Evolutionary conservation across 208 protist species (phyloP), one percentile per base, ranked within the genome.

Genomic region (Zelonia costaricensis): DNA sequence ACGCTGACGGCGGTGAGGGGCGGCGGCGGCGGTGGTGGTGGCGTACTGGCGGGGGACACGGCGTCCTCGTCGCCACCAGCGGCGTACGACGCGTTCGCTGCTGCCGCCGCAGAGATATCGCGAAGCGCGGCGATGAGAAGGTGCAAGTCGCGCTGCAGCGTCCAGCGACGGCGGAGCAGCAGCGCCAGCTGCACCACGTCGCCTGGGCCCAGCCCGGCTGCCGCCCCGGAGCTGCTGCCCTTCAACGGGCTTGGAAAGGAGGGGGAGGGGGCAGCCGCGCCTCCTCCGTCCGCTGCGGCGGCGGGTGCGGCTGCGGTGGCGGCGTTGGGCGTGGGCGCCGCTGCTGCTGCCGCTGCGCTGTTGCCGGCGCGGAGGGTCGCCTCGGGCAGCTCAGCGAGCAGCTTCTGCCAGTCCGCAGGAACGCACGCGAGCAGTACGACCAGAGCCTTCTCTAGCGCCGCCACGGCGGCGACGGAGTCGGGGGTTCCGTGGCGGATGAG

Each of bases 161-260:
- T 33, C 65, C 65, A 72, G 31, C 44, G 56, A 6, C 65, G 56
- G 3, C 65, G 65, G 16, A 72, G 35, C 39, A 72, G 51, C 40
- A 72, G 40, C 3, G 42, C 65, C 2, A 72, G 57, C 39, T 65
- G 65, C 25, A 72, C 65, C 7, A 72, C 30, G 4, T 72, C 65
- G 23, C 57, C 23, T 1, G 57, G 65, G 2, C 39, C 63, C n/a
- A n/a, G n/a, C n/a, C n/a, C n/a, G 35, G 49, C 13, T n/a, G 48
- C 27, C 9, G 22, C 25, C 20, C 10, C 25, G 20, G 31, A 4
- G 28, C 5, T 13, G n/a, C 33, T 23, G 9, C 9, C 18, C 35
- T 57, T 57, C 51, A 12, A 20, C 5, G 33, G 4, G 33, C 33
- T n/a, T n/a, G n/a, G n/a, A n/a, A n/a, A n/a, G n/a, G n/a, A n/a